phyloP scores from a whole-genome alignment of 73 alveolate species.

The Stentor roeselii region DNA sequence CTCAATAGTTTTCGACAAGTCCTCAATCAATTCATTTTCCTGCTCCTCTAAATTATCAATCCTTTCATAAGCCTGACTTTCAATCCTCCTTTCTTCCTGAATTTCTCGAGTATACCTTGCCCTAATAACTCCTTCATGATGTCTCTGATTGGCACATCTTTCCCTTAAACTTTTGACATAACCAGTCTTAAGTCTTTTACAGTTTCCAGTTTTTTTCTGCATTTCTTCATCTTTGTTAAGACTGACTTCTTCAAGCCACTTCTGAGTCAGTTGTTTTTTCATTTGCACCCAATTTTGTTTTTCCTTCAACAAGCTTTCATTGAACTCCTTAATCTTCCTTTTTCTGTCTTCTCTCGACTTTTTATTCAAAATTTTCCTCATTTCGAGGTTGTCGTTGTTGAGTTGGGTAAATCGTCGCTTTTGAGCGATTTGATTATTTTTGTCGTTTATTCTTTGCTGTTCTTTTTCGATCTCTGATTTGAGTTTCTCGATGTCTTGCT shows the following conservation, averaged over 20 bases:
- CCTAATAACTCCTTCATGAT: background rate
- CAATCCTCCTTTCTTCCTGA: background rate
- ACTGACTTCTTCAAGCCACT: background rate
- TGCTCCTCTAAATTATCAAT: background rate
- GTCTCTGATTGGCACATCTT: background rate
- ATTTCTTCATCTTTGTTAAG: background rate
- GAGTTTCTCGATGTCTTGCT: background rate
- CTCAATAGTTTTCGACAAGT: background rate
- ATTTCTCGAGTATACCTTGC: background rate
- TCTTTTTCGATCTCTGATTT: background rate
- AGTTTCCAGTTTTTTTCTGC: background rate
- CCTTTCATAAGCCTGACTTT: background rate
- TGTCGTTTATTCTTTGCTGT: background rate
- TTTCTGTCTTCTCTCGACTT: background rate
- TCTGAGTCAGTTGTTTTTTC: background rate
- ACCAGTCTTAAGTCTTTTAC: background rate
- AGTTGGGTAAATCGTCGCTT: background rate
- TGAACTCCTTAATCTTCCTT: background rate
- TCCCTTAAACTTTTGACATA: background rate
- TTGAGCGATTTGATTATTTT: background rate
- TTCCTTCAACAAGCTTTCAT: too few relatives aligned
- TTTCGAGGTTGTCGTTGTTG: background rate
- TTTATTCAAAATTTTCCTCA: too few relatives aligned
- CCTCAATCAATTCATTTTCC: background rate
- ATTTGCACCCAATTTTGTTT: background rate